Conservation (phyloP, 176 grass and related monocot genomes). For the Tillandsia leiboldiana region DNA sequence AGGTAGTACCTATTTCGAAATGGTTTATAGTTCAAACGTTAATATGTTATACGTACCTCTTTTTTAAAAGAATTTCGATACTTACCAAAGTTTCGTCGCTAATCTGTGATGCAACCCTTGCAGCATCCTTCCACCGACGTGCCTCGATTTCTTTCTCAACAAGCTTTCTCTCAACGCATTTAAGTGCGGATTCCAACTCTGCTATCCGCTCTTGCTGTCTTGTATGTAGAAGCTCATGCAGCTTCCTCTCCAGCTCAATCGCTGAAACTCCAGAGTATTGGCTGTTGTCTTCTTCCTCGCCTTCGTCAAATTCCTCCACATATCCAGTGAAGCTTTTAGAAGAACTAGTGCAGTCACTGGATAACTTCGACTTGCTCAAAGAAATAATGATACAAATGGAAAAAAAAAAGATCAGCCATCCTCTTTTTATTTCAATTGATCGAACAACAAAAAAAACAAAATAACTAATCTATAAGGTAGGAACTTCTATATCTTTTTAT, state of each 20-base stretch:
- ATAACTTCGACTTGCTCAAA: constrained; percentile 1
- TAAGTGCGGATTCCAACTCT: constrained; percentile 40
- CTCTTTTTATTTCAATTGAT: not conserved
- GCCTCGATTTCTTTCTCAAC: constrained; percentile 49
- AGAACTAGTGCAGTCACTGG: not conserved
- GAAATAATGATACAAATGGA: not conserved
- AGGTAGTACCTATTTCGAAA: too few species aligned
- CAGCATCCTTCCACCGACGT: constrained; percentile 47
- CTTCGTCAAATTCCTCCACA: not conserved
- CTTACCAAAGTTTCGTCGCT: not conserved
- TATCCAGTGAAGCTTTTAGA: constrained; percentile 2
- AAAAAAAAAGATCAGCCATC: not conserved
- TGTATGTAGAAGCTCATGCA: constrained; percentile 36
- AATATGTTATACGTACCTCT: too few species aligned
- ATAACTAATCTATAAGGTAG: too few species aligned
- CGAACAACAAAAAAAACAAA: too few species aligned
- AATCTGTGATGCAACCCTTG: constrained; percentile 22
- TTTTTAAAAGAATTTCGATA: not conserved
- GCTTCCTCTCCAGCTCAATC: constrained; percentile 43
- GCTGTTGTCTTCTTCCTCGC: not conserved
- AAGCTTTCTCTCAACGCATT: constrained; percentile 22
- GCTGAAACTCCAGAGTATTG: constrained; percentile 18
- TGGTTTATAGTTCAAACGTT: too few species aligned
- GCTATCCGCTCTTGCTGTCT: constrained; percentile 32
- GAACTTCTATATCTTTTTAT: too few species aligned